Percentiles rank a stretch among this genome's conserved stretches.
Conservation (phyloP, 2,329 filamentous ascomycete genomes). For the Penicillium sp. region DNA sequence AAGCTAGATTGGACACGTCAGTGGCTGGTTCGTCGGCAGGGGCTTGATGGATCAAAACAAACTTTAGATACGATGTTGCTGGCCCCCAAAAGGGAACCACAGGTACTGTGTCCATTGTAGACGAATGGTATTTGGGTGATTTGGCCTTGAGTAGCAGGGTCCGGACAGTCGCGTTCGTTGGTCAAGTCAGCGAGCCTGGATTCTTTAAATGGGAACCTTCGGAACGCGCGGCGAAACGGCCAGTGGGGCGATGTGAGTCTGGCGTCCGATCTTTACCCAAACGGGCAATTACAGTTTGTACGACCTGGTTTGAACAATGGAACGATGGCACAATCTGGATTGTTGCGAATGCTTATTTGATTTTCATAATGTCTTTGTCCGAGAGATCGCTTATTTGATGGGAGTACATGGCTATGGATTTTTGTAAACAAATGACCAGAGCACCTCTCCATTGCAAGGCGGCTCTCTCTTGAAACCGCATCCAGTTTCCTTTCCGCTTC, state of each 20-base stretch:
- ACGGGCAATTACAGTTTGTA: neutral
- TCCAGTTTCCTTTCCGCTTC: neutral
- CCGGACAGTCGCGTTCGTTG: neutral
- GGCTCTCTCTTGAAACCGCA: neutral
- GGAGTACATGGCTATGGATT: neutral
- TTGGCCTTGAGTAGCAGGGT: too few relatives aligned
- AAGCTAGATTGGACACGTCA: constrained; percentile 20
- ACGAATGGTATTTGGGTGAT: too few relatives aligned
- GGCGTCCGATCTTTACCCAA: constrained; percentile 1
- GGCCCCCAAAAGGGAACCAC: constrained; percentile 29
- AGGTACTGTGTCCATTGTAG: constrained; percentile 2
- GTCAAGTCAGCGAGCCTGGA: neutral
- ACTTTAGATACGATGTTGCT: constrained; percentile 35
- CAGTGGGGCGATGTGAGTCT: neutral
- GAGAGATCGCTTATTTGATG: neutral
- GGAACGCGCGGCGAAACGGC: constrained; percentile 1
- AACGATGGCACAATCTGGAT: neutral
- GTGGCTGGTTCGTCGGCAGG: neutral
- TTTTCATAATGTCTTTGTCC: neutral
- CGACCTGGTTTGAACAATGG: neutral
- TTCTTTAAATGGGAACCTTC: neutral
- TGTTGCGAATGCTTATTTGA: neutral
- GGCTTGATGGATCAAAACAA: neutral
- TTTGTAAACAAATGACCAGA: too few relatives aligned
- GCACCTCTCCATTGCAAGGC: neutral